Conservation (phyloP, 208 protist genomes). For the Leishmania tarentolae region DNA sequence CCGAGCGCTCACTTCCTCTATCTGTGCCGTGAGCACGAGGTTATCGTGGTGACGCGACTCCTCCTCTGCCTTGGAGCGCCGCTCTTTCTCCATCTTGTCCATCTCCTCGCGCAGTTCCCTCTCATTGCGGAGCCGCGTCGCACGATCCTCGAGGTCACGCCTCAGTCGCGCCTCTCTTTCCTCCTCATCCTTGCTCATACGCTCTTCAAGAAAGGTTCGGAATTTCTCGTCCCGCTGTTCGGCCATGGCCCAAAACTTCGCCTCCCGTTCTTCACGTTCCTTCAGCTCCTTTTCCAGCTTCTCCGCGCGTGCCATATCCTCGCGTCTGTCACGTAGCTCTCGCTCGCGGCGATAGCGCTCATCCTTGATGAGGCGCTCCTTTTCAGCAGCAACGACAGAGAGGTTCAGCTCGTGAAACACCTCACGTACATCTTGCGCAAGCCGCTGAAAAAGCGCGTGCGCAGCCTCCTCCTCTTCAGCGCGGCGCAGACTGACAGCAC, state of each 20-base stretch:
- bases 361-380: slow-evolving; percentile 91
- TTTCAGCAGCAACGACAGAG: slow-evolving; percentile 88
- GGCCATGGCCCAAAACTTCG: slow-evolving; percentile 64
- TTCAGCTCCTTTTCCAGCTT: slow-evolving; percentile 70
- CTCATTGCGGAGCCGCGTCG: slow-evolving; percentile 65
- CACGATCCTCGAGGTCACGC: slow-evolving; percentile 82
- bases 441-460: slow-evolving; percentile 78
- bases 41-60: slow-evolving; percentile 66
- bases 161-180: slow-evolving; percentile 78
- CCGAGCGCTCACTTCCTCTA: slow-evolving; percentile 68
- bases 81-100: slow-evolving; percentile 73
- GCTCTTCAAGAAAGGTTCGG: slow-evolving; percentile 50
- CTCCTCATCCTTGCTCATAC: slow-evolving; percentile 67
- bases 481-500: slow-evolving; percentile 59
- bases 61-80: slow-evolving; percentile 52
- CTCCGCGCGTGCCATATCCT: slow-evolving; percentile 64
- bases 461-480: slow-evolving; percentile 84
- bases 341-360: slow-evolving; percentile 89
- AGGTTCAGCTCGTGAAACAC: slow-evolving; percentile 93
- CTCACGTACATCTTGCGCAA: slow-evolving; percentile 88
- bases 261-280: slow-evolving; percentile 79
- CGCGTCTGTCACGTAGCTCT: slow-evolving; percentile 67
- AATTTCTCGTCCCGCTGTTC: slow-evolving; percentile 78
- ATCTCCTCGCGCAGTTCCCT: slow-evolving; percentile 67
- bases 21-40: slow-evolving; percentile 53